Conservation (phyloP, 345 rosid species). For the Eutrema japonicum region DNA sequence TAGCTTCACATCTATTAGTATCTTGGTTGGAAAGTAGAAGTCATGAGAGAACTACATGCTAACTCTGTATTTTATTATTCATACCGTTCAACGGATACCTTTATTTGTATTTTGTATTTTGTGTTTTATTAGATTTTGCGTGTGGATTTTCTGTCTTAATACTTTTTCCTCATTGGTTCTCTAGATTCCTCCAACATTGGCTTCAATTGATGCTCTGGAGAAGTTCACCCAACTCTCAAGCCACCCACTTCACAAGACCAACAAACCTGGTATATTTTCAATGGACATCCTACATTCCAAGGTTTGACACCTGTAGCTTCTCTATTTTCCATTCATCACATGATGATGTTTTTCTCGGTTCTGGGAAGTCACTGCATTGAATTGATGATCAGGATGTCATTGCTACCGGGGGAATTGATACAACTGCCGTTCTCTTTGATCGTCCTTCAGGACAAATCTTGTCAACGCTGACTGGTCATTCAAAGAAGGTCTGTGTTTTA, state of each 20-base stretch:
- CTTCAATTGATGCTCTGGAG: constrained; percentile 63
- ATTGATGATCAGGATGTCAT: constrained; percentile 63
- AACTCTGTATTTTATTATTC: not conserved
- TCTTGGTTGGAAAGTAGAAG: constrained; percentile 11
- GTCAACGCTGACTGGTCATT: constrained; percentile 87
- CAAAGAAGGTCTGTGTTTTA: constrained; percentile 90
- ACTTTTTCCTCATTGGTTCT: constrained; percentile 31
- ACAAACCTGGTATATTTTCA: constrained; percentile 73
- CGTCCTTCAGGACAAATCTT: constrained; percentile 84
- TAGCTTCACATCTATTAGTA: not conserved
- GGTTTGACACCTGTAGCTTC: constrained; percentile 50
- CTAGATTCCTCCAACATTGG: constrained; percentile 71
- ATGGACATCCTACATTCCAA: constrained; percentile 74
- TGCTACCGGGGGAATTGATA: constrained; percentile 93
- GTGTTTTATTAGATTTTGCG: not conserved
- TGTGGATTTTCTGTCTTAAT: constrained; percentile 9
- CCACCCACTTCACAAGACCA: constrained; percentile 90
- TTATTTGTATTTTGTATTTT: constrained; percentile 4
- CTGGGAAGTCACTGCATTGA: constrained; percentile 21
- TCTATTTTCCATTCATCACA: not conserved
- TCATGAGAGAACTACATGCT: constrained; percentile 21
- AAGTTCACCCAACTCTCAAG: constrained; percentile 85
- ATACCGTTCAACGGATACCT: not conserved
- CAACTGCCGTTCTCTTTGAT: constrained; percentile 83
- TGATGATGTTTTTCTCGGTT: constrained; percentile 16